These are phyloP conservation scores for Furculomyces boomerangus DNA, from an alignment of 371 early-diverging fungal genomes.

Conservation along the genomic window DNA sequence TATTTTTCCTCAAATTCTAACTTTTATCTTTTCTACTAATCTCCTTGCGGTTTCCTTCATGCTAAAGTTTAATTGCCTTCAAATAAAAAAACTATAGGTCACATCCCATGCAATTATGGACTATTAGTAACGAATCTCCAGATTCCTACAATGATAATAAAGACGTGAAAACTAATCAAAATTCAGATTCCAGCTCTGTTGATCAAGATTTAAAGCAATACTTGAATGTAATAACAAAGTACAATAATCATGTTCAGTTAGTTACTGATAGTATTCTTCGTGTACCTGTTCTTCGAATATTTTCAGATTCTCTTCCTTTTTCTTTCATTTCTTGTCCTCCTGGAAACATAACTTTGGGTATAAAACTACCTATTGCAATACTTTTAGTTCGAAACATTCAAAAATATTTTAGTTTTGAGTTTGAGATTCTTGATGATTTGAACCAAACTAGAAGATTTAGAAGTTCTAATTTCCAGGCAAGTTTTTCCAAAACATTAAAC, in stretches of 20 bases:
- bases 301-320: slow-evolving; percentile 43
- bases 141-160: background rate
- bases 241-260: background rate
- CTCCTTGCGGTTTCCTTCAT: too few relatives aligned
- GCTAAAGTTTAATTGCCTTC: too few relatives aligned
- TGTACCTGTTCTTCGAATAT: slow-evolving; percentile 5
- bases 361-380: slow-evolving; percentile 76
- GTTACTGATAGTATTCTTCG: slow-evolving; percentile 5
- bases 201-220: background rate
- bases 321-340: slow-evolving; percentile 80
- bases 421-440: slow-evolving; percentile 67
- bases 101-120: background rate
- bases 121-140: background rate
- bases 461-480: slow-evolving; percentile 83
- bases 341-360: slow-evolving; percentile 60
- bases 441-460: slow-evolving; percentile 60
- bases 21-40: background rate
- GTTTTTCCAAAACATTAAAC: background rate
- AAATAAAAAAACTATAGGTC: background rate
- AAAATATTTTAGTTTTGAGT: slow-evolving; percentile 82
- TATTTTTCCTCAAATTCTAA: background rate
- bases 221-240: background rate
- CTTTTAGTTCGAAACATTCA: slow-evolving; percentile 72
- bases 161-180: too few relatives aligned
- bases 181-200: background rate